Evolutionary conservation across 768 basidiomycete genomes (phyloP).

Genomic region (Tubosaeta sp.): DNA sequence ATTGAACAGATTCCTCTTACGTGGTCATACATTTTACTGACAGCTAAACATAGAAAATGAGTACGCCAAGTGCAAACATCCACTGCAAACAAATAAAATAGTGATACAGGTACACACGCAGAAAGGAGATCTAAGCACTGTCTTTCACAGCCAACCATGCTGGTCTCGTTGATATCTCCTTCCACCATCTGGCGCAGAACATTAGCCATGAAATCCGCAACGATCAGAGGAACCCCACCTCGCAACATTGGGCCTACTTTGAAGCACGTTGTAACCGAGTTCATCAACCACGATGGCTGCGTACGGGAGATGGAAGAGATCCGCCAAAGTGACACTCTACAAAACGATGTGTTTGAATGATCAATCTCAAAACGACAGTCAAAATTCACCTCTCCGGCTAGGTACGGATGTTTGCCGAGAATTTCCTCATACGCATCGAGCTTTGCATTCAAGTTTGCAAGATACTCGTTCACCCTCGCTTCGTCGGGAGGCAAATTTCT

Average conservation of each 20-base stretch:
- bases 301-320: slow-evolving; percentile 43
- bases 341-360: not conserved
- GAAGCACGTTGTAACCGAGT: slow-evolving; percentile 18
- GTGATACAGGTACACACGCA: not conserved
- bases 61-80: not conserved
- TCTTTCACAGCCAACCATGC: slow-evolving; percentile 47
- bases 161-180: slow-evolving; percentile 41
- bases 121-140: slow-evolving; percentile 18
- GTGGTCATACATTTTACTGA: too few species aligned
- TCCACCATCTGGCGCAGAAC: slow-evolving; percentile 44
- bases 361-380: not conserved
- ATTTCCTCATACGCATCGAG: slow-evolving; percentile 53
- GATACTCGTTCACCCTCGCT: slow-evolving; percentile 18
- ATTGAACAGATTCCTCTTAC: not conserved
- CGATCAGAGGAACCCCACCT: slow-evolving; percentile 15
- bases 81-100: not conserved
- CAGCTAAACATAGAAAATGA: too few species aligned
- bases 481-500: slow-evolving; percentile 14
- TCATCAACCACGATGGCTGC: slow-evolving; percentile 29
- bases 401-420: slow-evolving; percentile 47
- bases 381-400: slow-evolving; percentile 50
- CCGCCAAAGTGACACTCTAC: slow-evolving; percentile 42
- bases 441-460: slow-evolving; percentile 30
- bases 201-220: not conserved
- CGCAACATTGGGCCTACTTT: slow-evolving; percentile 23